Conservation (phyloP, 2,329 filamentous ascomycete species). For the Cladorrhinum sp. region DNA sequence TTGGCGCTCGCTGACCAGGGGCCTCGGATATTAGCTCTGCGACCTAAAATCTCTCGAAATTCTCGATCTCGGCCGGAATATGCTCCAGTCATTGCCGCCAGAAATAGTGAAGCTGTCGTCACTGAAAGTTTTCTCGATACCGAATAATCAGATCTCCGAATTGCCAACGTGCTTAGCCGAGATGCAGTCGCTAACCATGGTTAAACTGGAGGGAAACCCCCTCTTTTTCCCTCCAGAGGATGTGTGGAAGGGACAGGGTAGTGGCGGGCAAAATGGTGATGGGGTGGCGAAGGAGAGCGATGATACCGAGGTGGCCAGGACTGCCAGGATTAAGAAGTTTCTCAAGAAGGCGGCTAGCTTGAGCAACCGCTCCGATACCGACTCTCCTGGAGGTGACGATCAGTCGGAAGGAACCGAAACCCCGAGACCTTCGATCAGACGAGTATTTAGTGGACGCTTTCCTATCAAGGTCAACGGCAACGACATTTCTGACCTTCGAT, state of each 20-base stretch:
- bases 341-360: constrained; percentile 47
- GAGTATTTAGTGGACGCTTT: constrained; percentile 62
- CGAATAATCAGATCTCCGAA: constrained; percentile 81
- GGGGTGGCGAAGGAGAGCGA: constrained; percentile 59
- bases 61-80: constrained; percentile 86
- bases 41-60: constrained; percentile 86
- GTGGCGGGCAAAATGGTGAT: constrained; percentile 52
- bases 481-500: constrained; percentile 65
- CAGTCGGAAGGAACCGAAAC: constrained; percentile 75
- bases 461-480: constrained; percentile 71
- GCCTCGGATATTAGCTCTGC: constrained; percentile 63
- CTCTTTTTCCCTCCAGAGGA: constrained; percentile 75
- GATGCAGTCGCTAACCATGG: constrained; percentile 82
- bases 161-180: constrained; percentile 81
- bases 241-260: constrained; percentile 57
- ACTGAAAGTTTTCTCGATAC: constrained; percentile 83
- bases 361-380: constrained; percentile 51
- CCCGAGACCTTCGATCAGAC: constrained; percentile 62
- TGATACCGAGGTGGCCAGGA: constrained; percentile 58
- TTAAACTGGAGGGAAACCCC: constrained; percentile 88
- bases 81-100: constrained; percentile 71
- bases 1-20: constrained; percentile 14
- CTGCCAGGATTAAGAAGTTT: constrained; percentile 60
- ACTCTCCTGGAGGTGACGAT: constrained; percentile 55
- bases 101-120: constrained; percentile 79